Conservation (phyloP, 495 filamentous ascomycete genomes). For the Aspergillus conjunctus region DNA sequence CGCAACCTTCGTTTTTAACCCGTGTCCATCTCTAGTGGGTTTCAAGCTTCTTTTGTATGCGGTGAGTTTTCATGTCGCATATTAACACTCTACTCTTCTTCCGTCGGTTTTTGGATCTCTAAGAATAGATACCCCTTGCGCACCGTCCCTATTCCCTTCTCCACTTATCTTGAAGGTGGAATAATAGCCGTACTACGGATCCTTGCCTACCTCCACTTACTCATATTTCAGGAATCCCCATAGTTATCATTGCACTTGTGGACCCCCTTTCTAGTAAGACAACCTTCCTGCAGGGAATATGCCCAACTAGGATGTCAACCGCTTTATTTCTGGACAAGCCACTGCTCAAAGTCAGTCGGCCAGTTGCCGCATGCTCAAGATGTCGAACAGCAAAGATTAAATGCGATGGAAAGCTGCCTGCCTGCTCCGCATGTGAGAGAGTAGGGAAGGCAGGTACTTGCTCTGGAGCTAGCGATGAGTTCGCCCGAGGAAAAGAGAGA, state of each 20-base stretch:
- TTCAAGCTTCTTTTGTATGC: not conserved
- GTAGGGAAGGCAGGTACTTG: constrained; percentile 78
- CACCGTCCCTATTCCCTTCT: not conserved
- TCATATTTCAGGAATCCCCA: not conserved
- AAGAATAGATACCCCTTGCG: not conserved
- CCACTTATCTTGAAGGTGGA: not conserved
- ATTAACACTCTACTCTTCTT: not conserved
- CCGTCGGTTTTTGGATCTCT: not conserved
- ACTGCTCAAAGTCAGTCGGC: constrained; percentile 82
- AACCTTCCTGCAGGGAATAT: constrained; percentile 22
- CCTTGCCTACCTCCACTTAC: not conserved
- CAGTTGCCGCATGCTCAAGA: constrained; percentile 89
- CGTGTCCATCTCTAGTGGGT: not conserved
- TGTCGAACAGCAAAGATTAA: constrained; percentile 92
- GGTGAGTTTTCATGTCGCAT: not conserved
- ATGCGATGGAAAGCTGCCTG: constrained; percentile 93
- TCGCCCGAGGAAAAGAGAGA: constrained; percentile 89
- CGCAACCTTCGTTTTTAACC: not conserved
- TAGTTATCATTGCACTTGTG: not conserved
- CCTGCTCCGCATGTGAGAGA: constrained; percentile 90
- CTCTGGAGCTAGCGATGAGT: constrained; percentile 92
- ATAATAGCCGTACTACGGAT: not conserved
- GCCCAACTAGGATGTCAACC: constrained; percentile 30
- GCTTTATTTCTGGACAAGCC: constrained; percentile 65
- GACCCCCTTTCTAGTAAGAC: not conserved